Evolutionary conservation across 2,329 filamentous ascomycete species (phyloP).

Genomic region (Madurella fahalii): DNA sequence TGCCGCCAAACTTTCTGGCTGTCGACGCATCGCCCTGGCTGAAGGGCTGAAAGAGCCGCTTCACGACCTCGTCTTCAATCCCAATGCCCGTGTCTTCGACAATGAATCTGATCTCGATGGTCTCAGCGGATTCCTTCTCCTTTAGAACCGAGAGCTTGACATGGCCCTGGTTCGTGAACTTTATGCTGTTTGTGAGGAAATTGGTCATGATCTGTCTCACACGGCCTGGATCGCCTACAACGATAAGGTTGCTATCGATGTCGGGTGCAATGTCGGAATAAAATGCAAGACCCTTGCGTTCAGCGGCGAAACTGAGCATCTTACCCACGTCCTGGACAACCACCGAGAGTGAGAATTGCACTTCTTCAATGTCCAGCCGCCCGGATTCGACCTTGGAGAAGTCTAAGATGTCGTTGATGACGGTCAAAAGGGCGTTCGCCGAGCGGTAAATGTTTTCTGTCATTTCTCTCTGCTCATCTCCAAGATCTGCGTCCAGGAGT

Average conservation of each 20-base stretch:
- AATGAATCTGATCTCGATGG: constrained; percentile 64
- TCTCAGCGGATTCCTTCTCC: constrained; percentile 60
- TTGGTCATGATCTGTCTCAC: constrained; percentile 82
- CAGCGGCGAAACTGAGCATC: constrained; percentile 82
- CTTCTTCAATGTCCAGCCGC: constrained; percentile 71
- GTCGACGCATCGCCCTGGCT: constrained; percentile 79
- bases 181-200: constrained; percentile 71
- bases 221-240: constrained; percentile 81
- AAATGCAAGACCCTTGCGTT: constrained; percentile 73
- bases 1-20: constrained; percentile 73
- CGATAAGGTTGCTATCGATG: constrained; percentile 65
- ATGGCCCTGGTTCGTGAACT: constrained; percentile 66
- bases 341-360: constrained; percentile 71
- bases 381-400: constrained; percentile 84
- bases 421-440: constrained; percentile 74
- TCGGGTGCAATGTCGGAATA: constrained; percentile 59
- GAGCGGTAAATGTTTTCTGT: constrained; percentile 76
- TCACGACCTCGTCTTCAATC: constrained; percentile 72
- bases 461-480: constrained; percentile 68
- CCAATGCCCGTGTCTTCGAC: constrained; percentile 78
- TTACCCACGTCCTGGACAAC: constrained; percentile 76
- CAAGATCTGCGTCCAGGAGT: constrained; percentile 62
- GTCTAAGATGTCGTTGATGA: constrained; percentile 89
- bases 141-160: constrained; percentile 64
- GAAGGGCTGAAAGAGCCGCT: constrained; percentile 73